Base-by-base conservation (phyloP, 495 filamentous ascomycete genomes). In the Penicillium mononematosum region DNA sequence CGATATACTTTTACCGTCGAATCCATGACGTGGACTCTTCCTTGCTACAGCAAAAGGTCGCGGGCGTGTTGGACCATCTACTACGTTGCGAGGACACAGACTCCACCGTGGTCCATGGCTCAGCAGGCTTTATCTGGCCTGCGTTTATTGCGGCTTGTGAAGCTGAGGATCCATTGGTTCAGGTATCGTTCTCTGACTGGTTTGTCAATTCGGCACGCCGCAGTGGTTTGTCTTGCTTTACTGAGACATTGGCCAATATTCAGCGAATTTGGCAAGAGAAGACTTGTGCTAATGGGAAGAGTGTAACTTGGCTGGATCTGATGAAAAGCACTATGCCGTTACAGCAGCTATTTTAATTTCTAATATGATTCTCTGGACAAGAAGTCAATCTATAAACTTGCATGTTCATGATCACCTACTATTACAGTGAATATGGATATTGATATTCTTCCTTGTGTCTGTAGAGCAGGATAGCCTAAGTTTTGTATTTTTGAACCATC, bases 1-100 rank as follows among this genome's bases (percentile, higher is more conserved):
- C 58, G 3, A 67, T 71, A 19, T 71, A 67, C 49, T 71, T 71
- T 41, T 71, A 71, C 49, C 63, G 68, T 10, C 61, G 68, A 14
- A 59, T 71, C 1, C 62, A 71, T 45, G 60, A 69, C n/a, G 43
- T 69, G 31, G 56, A 69, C 25, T 48, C 63, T 6, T 58, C 57
- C 0, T 64, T 65, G 19, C 41, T 69, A 11, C 68, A 69, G 39
- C 53, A 60, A 17, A 61, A 65, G 20, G 68, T 66, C 6, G 19
- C 45, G 12, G 42, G 55, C 12, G 59, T 71, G 10, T 56, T 60
- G 9, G 63, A 71, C n/a, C 52, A 56, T 12, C 34, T 67, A 20
- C 41, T 62, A 1, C 59, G 64, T 27, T 59, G 54, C 43, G 53
- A 66, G 11, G 25, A 60, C n/a, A 48, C 52, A 10, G 62, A 65